phyloP scores from a whole-genome alignment of 805 yeast genomes.

The Metschnikowia reukaufii region DNA sequence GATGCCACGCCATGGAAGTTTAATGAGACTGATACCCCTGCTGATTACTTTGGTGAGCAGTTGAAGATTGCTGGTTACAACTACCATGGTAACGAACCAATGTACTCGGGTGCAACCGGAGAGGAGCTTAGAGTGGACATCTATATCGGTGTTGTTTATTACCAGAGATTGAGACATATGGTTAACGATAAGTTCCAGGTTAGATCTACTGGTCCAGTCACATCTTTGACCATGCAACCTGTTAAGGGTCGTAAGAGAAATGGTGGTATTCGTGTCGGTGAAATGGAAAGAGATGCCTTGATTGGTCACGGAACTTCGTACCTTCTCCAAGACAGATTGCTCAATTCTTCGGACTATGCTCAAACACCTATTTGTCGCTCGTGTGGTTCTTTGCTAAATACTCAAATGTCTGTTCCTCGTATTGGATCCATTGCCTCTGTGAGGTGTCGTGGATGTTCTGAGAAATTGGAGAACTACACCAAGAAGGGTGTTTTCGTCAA shows the following conservation, averaged over 20 bases:
- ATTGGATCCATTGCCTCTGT: slow-evolving; percentile 76
- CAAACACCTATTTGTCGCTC: slow-evolving; percentile 86
- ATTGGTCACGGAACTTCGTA: slow-evolving; percentile 98
- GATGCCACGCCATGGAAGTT: slow-evolving; percentile 97
- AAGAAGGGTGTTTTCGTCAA: slow-evolving; percentile 50
- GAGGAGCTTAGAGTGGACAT: slow-evolving; percentile 96
- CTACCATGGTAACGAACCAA: slow-evolving; percentile 97
- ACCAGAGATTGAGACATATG: slow-evolving; percentile 98
- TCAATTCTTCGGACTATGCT: slow-evolving; percentile 94
- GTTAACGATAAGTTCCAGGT: slow-evolving; percentile 99
- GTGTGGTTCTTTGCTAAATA: slow-evolving; percentile 89
- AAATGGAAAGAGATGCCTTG: slow-evolving; percentile 99
- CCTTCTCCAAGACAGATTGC: slow-evolving; percentile 88
- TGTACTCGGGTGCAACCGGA: slow-evolving; percentile 98
- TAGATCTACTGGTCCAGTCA: slow-evolving; percentile 97
- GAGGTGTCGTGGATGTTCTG: slow-evolving; percentile 91
- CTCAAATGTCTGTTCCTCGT: slow-evolving; percentile 89
- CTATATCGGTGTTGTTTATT: slow-evolving; percentile 94
- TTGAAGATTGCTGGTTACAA: slow-evolving; percentile 85
- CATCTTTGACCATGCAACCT: slow-evolving; percentile 97
- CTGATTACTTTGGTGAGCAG: slow-evolving; percentile 96
- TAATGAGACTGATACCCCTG: slow-evolving; percentile 90
- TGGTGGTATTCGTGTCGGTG: slow-evolving; percentile 99
- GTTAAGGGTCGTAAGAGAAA: slow-evolving; percentile 98
- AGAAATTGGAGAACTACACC: slow-evolving; percentile 58